These are phyloP conservation scores for Cryomyces antarcticus DNA, from an alignment of 495 filamentous ascomycete species.

Conservation along the genomic window DNA sequence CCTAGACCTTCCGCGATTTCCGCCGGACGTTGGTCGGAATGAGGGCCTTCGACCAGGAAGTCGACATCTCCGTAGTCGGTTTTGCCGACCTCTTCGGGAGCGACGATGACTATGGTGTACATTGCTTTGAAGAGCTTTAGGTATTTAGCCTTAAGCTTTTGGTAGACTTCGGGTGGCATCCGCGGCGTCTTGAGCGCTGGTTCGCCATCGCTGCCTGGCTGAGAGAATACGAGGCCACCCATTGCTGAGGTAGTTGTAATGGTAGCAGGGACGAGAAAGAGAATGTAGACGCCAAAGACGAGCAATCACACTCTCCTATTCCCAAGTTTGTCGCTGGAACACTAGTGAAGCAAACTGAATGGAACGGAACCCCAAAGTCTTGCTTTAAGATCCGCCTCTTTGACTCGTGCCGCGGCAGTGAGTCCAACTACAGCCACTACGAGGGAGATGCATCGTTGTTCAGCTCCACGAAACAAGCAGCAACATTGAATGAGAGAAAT, in stretches of 20 bases:
- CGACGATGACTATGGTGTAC: slow-evolving; percentile 2
- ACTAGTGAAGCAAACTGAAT: no score
- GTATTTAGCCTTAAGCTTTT: not conserved
- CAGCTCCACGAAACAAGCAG: no score
- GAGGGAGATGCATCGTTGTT: no score
- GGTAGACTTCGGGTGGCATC: slow-evolving; percentile 10
- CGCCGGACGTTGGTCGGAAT: not conserved
- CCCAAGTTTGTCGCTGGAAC: no score
- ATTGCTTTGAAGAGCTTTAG: slow-evolving; percentile 1
- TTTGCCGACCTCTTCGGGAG: slow-evolving; percentile 16
- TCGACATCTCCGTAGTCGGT: slow-evolving; percentile 18
- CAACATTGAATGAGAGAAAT: no score
- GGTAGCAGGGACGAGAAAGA: no score
- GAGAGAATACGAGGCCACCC: slow-evolving; percentile 17
- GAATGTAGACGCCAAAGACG: no score
- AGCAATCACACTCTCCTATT: no score
- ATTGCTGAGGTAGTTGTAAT: slow-evolving; percentile 2
- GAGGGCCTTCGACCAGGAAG: slow-evolving; percentile 13
- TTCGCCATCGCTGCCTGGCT: slow-evolving; percentile 3
- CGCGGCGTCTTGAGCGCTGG: slow-evolving; percentile 10
- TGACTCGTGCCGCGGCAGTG: no score
- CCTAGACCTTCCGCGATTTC: not conserved
- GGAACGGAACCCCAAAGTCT: no score
- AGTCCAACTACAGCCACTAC: no score
- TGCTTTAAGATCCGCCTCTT: no score